Evolutionary conservation across 1,284 basidiomycete genomes (phyloP), one percentile per base, ranked within the genome.

Genomic region (Malassezia restricta): DNA sequence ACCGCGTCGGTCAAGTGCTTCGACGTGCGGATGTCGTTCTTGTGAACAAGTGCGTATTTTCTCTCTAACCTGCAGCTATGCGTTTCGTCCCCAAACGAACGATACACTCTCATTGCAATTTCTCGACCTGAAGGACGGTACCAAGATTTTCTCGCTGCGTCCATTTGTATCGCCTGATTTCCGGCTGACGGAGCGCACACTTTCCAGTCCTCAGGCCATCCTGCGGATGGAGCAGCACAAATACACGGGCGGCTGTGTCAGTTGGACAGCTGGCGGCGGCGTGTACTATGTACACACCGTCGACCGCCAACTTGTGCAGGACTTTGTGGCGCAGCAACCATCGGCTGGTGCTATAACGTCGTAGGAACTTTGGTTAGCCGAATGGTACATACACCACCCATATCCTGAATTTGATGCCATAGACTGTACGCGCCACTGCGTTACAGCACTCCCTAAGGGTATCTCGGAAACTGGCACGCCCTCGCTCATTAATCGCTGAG

Each of bases 41-140:
- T 38, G 78, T 79, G 55, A 80, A 80, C 69, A 80, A 80, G 61
- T 77, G 77, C n/a, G 33, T 35, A 11, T 15, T 15, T 11, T 35
- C 33, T 35, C 2, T 35, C 33, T 40, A 29, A 15, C 41, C 41
- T 9, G 17, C 42, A 56, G 50, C 57, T 71, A 71, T 49, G 69
- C 69, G 1, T 71, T 71, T 67, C 76, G 78, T 1, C 76, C 79
- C 0, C 59, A 69, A 3, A 75, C 79, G 9, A 80, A 80, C 64
- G 75, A 77, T 31, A 74, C 75, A 24, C 73, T 81, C 12, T 76
- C 76, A 4, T 66, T 78, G 29, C 68, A 78, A 40, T 81, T 81
- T 65, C 71, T 81, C 28, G 79, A 80, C 45, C 67, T 81, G 31
- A 77, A 76, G 57, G 77, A 79, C 28, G 75, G 76, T 8, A 76